phyloP scores from a whole-genome alignment of 352 stramenopile species.

The Globisporangium iwayamae region DNA sequence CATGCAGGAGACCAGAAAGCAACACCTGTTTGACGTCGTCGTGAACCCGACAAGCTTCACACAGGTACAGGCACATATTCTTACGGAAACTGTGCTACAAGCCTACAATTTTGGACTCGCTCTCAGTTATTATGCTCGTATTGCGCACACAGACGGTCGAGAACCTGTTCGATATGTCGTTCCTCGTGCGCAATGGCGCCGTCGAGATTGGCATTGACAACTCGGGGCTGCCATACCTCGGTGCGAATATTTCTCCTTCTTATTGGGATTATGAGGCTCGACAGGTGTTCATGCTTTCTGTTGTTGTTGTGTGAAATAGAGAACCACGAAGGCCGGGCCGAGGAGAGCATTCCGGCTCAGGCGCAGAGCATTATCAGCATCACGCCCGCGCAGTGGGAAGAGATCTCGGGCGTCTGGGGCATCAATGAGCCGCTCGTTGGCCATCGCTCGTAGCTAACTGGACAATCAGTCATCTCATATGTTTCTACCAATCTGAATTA shows the following conservation, averaged over 20 bases:
- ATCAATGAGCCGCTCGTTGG: conserved; percentile 59
- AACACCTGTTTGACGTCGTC: conserved; percentile 69
- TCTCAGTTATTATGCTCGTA: too few species aligned
- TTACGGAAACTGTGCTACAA: too few species aligned
- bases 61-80: conserved; percentile 31
- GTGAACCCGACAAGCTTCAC: conserved; percentile 74
- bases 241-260: conserved; percentile 21
- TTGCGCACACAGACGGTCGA: conserved; percentile 53
- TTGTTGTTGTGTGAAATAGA: conserved; percentile 22
- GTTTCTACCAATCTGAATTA: not conserved
- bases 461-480: not conserved
- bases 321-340: conserved; percentile 53
- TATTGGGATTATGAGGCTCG: too few species aligned
- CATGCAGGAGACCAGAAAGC: conserved; percentile 34
- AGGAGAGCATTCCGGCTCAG: conserved; percentile 46
- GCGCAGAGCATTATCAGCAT: conserved; percentile 83
- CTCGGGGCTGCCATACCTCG: conserved; percentile 56
- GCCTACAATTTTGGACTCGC: too few species aligned
- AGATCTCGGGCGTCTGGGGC: conserved; percentile 38
- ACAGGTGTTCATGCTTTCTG: not conserved
- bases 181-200: conserved; percentile 68
- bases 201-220: conserved; percentile 65
- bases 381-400: conserved; percentile 65
- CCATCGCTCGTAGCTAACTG: conserved; percentile 27
- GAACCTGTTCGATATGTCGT: conserved; percentile 84